phyloP scores from a whole-genome alignment of 2,329 filamentous ascomycete species.

The Penicillium frequentans region DNA sequence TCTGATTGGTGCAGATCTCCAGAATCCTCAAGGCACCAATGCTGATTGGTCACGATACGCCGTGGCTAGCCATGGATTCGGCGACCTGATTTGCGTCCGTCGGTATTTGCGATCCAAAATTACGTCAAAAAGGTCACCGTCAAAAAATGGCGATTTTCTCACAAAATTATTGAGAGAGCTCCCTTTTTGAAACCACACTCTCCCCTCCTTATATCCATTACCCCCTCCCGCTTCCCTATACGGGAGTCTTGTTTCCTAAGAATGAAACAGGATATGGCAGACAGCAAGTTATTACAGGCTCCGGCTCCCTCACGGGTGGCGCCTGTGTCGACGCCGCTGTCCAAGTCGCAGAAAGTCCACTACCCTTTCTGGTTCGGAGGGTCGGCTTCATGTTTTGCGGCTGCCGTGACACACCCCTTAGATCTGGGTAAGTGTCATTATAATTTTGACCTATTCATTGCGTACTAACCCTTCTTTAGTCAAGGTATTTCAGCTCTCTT shows the following conservation, averaged over 20 bases:
- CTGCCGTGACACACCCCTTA: slow-evolving; percentile 87
- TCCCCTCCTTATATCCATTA: slow-evolving; percentile 2
- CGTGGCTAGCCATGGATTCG: slow-evolving; percentile 25
- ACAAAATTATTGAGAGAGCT: background rate
- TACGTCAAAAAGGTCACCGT: slow-evolving; percentile 20
- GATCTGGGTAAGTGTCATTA: slow-evolving; percentile 69
- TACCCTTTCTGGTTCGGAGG: slow-evolving; percentile 98
- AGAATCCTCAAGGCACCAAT: background rate
- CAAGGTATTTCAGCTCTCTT: slow-evolving; percentile 46
- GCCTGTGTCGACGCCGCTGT: slow-evolving; percentile 16
- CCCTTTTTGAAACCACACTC: slow-evolving; percentile 2
- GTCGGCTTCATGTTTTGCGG: slow-evolving; percentile 88
- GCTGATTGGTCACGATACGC: slow-evolving; percentile 5
- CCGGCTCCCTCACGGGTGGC: slow-evolving; percentile 19
- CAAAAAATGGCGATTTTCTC: slow-evolving; percentile 3
- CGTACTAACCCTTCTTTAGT: slow-evolving; percentile 44
- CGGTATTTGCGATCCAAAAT: slow-evolving; percentile 23
- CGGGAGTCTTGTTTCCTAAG: slow-evolving; percentile 16
- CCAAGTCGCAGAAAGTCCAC: slow-evolving; percentile 37
- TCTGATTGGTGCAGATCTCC: slow-evolving; percentile 26
- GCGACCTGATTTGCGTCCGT: slow-evolving; percentile 37
- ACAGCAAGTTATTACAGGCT: slow-evolving; percentile 33
- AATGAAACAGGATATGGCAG: slow-evolving; percentile 31
- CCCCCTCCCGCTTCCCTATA: background rate
- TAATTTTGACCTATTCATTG: background rate